These are phyloP conservation scores for Colletotrichum sp. DNA, from an alignment of 2,329 filamentous ascomycete species.

Conservation along the genomic window DNA sequence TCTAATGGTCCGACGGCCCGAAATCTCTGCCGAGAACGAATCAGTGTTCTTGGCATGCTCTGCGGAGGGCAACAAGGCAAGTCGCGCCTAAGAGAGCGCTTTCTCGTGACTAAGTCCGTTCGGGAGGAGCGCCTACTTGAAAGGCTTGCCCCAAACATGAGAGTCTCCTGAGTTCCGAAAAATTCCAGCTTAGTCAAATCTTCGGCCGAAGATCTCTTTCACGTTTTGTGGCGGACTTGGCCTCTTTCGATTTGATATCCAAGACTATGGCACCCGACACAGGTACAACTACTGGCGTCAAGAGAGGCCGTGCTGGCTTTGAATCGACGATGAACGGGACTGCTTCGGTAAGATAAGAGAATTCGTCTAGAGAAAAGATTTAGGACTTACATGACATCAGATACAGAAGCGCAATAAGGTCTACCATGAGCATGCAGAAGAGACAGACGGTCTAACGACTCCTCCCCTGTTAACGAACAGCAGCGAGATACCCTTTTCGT, in stretches of 20 bases:
- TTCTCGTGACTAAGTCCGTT: not conserved
- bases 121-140: not conserved
- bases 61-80: not conserved
- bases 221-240: not conserved
- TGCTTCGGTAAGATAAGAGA: not conserved
- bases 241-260: not conserved
- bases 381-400: no score
- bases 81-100: not conserved
- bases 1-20: not conserved
- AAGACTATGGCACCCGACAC: not conserved
- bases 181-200: not conserved
- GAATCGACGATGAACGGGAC: not conserved
- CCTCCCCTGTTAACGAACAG: not conserved
- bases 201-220: not conserved
- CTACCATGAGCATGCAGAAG: not conserved
- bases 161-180: not conserved
- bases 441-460: not conserved
- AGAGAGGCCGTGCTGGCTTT: not conserved
- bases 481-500: not conserved
- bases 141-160: not conserved
- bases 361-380: fast-evolving
- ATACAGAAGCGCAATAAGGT: not conserved
- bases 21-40: not conserved
- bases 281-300: not conserved
- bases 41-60: not conserved